Evolutionary conservation across 2,329 filamentous ascomycete genomes (phyloP).

Genomic region (Monilinia aucupariae): DNA sequence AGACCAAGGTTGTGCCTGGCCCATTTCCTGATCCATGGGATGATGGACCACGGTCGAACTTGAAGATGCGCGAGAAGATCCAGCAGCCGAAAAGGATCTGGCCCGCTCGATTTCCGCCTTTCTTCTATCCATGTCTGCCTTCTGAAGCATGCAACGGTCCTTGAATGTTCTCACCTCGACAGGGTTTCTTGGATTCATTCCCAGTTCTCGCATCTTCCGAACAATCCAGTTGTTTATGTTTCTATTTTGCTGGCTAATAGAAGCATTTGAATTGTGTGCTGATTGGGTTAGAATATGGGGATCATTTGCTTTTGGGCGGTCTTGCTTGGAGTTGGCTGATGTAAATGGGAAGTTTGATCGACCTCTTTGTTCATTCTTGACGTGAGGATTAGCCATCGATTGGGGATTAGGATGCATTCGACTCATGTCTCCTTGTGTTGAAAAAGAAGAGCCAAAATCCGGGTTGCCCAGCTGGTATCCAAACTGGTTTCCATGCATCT

Average conservation of each 20-base stretch:
- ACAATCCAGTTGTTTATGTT: too few relatives aligned
- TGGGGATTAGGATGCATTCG: neutral
- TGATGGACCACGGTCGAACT: neutral
- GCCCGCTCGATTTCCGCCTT: neutral
- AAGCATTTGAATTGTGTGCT: neutral
- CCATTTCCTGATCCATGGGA: neutral
- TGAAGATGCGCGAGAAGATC: neutral
- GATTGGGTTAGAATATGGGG: too few relatives aligned
- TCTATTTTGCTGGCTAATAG: neutral
- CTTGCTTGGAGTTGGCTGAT: neutral
- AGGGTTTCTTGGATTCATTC: neutral
- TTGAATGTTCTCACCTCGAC: neutral
- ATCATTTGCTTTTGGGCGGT: neutral
- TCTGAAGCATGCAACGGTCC: neutral
- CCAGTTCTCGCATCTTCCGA: neutral
- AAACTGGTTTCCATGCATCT: neutral
- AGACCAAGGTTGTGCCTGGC: neutral
- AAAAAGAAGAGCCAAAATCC: neutral
- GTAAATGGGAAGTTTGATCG: neutral
- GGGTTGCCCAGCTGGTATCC: neutral
- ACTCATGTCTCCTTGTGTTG: neutral
- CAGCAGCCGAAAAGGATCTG: neutral
- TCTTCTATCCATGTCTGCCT: neutral
- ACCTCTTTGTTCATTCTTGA: neutral
- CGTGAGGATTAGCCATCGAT: too few relatives aligned